phyloP scores from a whole-genome alignment of 1,284 basidiomycete genomes.

The Papiliotrema nemorosa region DNA sequence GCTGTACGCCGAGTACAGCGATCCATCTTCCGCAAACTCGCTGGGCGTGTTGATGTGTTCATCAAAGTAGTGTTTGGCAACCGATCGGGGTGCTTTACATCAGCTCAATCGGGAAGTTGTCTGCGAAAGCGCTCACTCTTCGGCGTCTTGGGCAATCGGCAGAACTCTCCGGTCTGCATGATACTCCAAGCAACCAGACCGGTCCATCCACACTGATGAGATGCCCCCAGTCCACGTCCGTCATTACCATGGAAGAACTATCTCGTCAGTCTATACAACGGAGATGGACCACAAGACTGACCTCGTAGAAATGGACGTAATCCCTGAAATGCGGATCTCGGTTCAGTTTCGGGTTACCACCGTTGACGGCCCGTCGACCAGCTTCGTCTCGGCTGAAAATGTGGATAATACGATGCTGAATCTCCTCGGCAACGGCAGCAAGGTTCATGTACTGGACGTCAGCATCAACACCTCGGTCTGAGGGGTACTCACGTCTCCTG shows the following conservation, averaged over 20 bases:
- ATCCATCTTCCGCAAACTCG: slow-evolving; percentile 40
- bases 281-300: slow-evolving; percentile 40
- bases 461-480: background rate
- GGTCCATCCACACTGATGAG: slow-evolving; percentile 97
- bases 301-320: slow-evolving; percentile 93
- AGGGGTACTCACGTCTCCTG: slow-evolving; percentile 61
- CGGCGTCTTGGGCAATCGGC: slow-evolving; percentile 80
- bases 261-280: slow-evolving; percentile 1
- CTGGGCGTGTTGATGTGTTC: slow-evolving; percentile 52
- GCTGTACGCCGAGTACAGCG: slow-evolving; percentile 37
- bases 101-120: background rate
- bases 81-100: slow-evolving; percentile 70
- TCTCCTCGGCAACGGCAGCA: slow-evolving; percentile 88
- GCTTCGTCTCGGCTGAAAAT: slow-evolving; percentile 87
- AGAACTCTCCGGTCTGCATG: slow-evolving; percentile 74
- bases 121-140: slow-evolving; percentile 58
- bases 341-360: slow-evolving; percentile 81
- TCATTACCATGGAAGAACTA: slow-evolving; percentile 91
- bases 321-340: slow-evolving; percentile 94
- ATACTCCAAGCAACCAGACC: slow-evolving; percentile 90
- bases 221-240: slow-evolving; percentile 88
- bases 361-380: slow-evolving; percentile 84
- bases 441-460: slow-evolving; percentile 72
- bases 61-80: slow-evolving; percentile 92
- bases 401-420: slow-evolving; percentile 93